These are phyloP conservation scores for Rubia yunnanensis DNA, from an alignment of 257 asterid species.

Conservation along the genomic window DNA sequence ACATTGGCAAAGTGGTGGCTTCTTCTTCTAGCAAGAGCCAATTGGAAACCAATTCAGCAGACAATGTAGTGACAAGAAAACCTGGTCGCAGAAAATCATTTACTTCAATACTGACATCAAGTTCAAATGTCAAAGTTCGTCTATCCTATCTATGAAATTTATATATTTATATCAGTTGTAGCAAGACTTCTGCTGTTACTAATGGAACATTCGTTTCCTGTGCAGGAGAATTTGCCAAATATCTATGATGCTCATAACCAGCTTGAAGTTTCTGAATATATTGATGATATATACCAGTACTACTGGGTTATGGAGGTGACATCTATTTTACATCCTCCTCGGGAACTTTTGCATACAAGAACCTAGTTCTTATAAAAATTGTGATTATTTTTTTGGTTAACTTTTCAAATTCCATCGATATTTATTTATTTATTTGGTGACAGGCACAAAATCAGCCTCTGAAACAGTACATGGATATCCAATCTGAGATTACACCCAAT, in stretches of 20 bases:
- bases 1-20: conserved; percentile 28
- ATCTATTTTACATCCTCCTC: conserved; percentile 3
- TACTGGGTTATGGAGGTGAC: conserved; percentile 96
- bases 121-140: conserved; percentile 47
- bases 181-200: conserved; percentile 27
- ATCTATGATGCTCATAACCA: conserved; percentile 76
- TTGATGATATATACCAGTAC: conserved; percentile 81
- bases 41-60: conserved; percentile 11
- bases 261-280: conserved; percentile 85
- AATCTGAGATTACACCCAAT: conserved; percentile 61
- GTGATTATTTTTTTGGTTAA: not conserved
- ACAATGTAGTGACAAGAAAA: conserved; percentile 30
- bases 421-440: conserved; percentile 11
- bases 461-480: conserved; percentile 53
- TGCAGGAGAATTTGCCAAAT: conserved; percentile 46
- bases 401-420: not conserved
- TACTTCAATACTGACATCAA: conserved; percentile 57
- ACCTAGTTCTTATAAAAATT: not conserved
- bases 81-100: conserved; percentile 70
- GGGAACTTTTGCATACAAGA: not conserved
- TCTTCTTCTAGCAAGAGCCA: conserved; percentile 25
- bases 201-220: conserved; percentile 27
- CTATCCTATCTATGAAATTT: conserved; percentile 10
- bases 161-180: conserved; percentile 1
- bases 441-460: conserved; percentile 54